Percentiles rank a stretch among this genome's conserved stretches.
Conservation (phyloP, 2,329 filamentous ascomycete species). For the Diaporthe citri region DNA sequence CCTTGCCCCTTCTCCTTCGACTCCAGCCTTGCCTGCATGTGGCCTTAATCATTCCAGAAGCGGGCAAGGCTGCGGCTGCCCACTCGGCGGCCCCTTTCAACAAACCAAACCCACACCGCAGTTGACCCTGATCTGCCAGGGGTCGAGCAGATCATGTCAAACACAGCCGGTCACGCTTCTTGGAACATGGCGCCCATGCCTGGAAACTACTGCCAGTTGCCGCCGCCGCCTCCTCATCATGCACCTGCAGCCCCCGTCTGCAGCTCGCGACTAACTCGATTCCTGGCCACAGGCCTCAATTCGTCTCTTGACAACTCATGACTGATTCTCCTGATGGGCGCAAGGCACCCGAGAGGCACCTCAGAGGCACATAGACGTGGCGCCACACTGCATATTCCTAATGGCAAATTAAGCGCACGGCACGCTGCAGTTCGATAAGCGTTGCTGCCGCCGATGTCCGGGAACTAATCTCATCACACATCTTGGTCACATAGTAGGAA, state of each 20-base stretch:
- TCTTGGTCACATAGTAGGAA: neutral
- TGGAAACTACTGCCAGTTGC: neutral
- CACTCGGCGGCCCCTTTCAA: constrained; percentile 6
- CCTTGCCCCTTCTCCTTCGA: neutral
- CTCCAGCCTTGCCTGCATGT: too few relatives aligned
- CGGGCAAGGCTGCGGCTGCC: neutral
- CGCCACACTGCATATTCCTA: neutral
- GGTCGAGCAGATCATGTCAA: constrained; percentile 29
- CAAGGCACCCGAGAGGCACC: neutral
- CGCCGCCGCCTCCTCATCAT: constrained; percentile 15
- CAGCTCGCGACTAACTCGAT: neutral
- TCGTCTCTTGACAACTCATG: neutral
- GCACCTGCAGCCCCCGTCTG: neutral
- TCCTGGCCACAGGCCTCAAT: neutral
- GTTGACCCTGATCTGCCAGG: constrained; percentile 9
- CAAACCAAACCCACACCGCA: neutral
- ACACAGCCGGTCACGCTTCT: constrained; percentile 7
- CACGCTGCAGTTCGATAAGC: constrained; percentile 13
- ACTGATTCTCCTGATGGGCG: neutral
- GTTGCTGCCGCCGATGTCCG: constrained; percentile 13
- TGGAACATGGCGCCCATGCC: constrained; percentile 14
- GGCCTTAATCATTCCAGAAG: neutral
- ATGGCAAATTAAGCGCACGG: constrained; percentile 15
- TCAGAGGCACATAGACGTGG: neutral
- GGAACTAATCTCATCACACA: constrained; percentile 19